phyloP scores from a whole-genome alignment of 352 stramenopile genomes.

The Phytophthora sp. region DNA sequence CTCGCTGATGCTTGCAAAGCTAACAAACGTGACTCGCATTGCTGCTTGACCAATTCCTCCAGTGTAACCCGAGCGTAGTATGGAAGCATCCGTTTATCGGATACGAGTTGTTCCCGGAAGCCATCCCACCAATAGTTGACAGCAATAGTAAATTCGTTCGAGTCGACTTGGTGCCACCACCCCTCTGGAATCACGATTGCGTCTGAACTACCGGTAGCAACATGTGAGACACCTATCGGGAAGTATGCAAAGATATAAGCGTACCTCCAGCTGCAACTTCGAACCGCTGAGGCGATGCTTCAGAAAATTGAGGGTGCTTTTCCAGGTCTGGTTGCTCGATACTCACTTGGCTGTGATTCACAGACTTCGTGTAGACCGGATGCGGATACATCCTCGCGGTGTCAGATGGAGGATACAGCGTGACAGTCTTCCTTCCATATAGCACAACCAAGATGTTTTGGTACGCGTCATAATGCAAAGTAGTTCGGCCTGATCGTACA shows the following conservation, averaged over 20 bases:
- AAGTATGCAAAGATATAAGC: not conserved
- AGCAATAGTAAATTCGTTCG: constrained; percentile 74
- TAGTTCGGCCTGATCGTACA: constrained; percentile 58
- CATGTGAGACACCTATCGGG: not conserved
- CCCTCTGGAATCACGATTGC: constrained; percentile 83
- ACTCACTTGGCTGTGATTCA: constrained; percentile 80
- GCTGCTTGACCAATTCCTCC: constrained; percentile 60
- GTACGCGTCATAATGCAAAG: constrained; percentile 86
- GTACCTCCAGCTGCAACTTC: constrained; percentile 59
- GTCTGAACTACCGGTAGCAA: no score
- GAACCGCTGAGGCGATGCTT: constrained; percentile 35
- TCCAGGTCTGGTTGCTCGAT: constrained; percentile 44
- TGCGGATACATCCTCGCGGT: constrained; percentile 58
- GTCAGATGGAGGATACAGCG: constrained; percentile 70
- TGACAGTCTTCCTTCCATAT: constrained; percentile 71
- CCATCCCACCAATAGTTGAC: constrained; percentile 88
- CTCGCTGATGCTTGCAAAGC: constrained; percentile 11
- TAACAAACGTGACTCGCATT: constrained; percentile 37
- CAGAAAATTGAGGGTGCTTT: constrained; percentile 37
- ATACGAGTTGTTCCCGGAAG: constrained; percentile 54
- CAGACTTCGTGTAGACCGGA: constrained; percentile 71
- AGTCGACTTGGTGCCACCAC: constrained; percentile 89
- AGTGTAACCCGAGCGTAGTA: constrained; percentile 77
- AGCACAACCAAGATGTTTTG: constrained; percentile 80
- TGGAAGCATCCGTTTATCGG: constrained; percentile 44